Conservation (phyloP, 495 filamentous ascomycete species). For the Margaritispora aquatica region DNA sequence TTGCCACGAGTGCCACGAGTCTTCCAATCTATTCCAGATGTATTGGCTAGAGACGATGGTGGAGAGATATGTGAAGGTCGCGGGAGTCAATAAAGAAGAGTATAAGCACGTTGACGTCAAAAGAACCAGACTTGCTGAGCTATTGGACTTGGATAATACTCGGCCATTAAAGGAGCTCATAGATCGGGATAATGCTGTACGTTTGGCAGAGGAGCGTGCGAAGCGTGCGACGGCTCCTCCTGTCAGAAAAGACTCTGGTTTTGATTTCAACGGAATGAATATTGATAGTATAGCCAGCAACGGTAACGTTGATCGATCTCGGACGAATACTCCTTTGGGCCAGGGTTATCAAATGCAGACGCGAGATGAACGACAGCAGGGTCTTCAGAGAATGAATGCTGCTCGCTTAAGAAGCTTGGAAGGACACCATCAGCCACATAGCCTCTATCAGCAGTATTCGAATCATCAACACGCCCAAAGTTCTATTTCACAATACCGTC, state of each 20-base stretch:
- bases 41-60: background rate
- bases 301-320: background rate
- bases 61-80: background rate
- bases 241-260: background rate
- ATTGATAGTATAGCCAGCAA: background rate
- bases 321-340: background rate
- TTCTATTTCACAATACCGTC: background rate
- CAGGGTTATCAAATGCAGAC: background rate
- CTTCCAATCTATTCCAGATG: background rate
- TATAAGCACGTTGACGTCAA: background rate
- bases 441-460: background rate
- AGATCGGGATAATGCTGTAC: background rate
- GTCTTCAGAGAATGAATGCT: background rate
- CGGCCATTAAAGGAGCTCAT: background rate
- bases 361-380: background rate
- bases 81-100: background rate
- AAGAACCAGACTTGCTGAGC: background rate
- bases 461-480: background rate
- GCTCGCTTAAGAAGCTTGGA: background rate
- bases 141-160: background rate
- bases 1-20: conserved; percentile 4
- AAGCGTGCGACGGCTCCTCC: background rate
- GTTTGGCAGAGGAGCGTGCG: background rate
- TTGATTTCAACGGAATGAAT: background rate
- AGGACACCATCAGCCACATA: background rate